These are phyloP conservation scores for Cryptococcus jaspeensis DNA, from an alignment of 1,284 basidiomycete species.

Conservation along the genomic window DNA sequence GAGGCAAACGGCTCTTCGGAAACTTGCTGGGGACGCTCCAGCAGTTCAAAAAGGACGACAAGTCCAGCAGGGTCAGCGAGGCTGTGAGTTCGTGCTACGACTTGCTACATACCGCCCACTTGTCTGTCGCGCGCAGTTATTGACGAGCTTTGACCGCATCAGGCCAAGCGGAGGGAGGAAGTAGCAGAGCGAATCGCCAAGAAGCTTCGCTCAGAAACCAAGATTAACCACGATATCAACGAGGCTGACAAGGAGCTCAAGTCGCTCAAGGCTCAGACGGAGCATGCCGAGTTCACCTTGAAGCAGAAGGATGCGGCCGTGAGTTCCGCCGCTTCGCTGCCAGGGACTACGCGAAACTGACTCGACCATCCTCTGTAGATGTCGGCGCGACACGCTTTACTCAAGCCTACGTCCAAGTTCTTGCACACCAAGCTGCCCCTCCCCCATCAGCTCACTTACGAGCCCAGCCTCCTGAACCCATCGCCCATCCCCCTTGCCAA, in stretches of 20 bases:
- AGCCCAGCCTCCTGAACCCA: constrained; percentile 27
- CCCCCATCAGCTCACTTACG: constrained; percentile 20
- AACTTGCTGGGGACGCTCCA: constrained; percentile 50
- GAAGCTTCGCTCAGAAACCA: constrained; percentile 42
- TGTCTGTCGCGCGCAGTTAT: background rate
- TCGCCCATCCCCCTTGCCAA: constrained; percentile 39
- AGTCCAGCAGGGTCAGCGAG: constrained; percentile 36
- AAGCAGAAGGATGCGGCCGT: constrained; percentile 45
- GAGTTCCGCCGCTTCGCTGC: constrained; percentile 12
- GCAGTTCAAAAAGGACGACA: constrained; percentile 51
- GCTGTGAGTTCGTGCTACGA: constrained; percentile 32
- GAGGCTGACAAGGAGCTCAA: constrained; percentile 44
- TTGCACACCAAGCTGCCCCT: constrained; percentile 35
- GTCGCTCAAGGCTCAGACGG: constrained; percentile 35
- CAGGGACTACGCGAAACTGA: background rate
- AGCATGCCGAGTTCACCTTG: constrained; percentile 37
- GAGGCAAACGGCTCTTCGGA: constrained; percentile 47
- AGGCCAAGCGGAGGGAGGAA: constrained; percentile 47
- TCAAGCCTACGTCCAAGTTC: constrained; percentile 37
- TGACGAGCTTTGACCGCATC: background rate
- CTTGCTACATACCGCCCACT: background rate
- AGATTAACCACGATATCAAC: constrained; percentile 38
- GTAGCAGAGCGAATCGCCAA: constrained; percentile 42
- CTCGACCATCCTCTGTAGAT: constrained; percentile 24
- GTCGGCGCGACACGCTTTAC: constrained; percentile 34